Base-by-base conservation (phyloP, 225 moss, liverwort and hornwort genomes). In the Pseudisothecium myosuroides region DNA sequence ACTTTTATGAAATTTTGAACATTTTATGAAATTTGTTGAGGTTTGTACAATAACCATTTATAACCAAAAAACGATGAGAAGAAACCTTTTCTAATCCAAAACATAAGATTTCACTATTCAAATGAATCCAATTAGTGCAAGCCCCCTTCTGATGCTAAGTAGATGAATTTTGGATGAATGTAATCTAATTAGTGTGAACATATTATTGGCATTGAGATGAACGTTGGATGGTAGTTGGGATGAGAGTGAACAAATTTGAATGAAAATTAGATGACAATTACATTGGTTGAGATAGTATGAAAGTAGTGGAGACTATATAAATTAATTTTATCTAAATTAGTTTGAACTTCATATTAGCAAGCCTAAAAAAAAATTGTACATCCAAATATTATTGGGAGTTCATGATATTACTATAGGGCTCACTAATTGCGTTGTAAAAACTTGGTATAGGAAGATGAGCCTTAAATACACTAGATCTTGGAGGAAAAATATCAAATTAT, bases 91-190 rank as follows among this genome's bases (percentile, higher is more conserved):
- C 7, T 39, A 69, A 39, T 23, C 7, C 0, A 69, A 0, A 8
- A 2, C 39, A 39, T 23, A 41, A 41, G 1, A 23, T 41, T 71
- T 71, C 5, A 41, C 15, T 71, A 15, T 27, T 26, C 8, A 71
- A 41, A 9, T 15, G 26, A 71, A 41, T 14, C 41, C 27, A 41
- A 41, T 26, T 69, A 26, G 9, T 71, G 5, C 26, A 71, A 9
- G 15, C 2, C 3, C 5, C 9, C 1, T 71, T 41, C 1, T 4
- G 0, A 69, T 24, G 14, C 15, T 5, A 71, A 41, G 1, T 41
- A 5, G 9, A 71, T 71, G 41, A 15, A 3, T 71, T 71, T 27
- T 5, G 27, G 27, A 71, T 71, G 71, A 71, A 41, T 41, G 9
- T 14, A 0, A 27, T 41, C 26, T 41, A 26, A 41, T 41, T 41